Evolutionary conservation across 768 basidiomycete species (phyloP), one percentile per base, ranked within the genome.

Genomic region (Rhodotorula paludigena): DNA sequence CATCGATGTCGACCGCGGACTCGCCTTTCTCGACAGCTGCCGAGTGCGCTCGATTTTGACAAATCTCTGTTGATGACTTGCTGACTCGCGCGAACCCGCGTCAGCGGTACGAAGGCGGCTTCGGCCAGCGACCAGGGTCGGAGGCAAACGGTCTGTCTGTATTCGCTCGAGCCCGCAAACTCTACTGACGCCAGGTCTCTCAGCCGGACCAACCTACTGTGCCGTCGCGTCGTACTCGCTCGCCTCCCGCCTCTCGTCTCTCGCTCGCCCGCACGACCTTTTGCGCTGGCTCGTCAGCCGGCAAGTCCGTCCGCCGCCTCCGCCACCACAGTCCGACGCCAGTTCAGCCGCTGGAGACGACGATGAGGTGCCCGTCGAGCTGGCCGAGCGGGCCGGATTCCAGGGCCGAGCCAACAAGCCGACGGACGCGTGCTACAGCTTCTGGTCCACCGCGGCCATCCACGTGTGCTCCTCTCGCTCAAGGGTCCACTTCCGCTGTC

Each of bases 81-180:
- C 49, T 32, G 9, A 35, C 55, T 48, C 59, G 30, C 63, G 61
- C 15, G 6, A 41, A 20, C 52, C 6, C 47, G 23, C n/a, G n/a
- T n/a, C 71, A 97, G 93, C 86, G 87, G 5, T 90, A 92, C 75
- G 92, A 96, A 82, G 92, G 92, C 21, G 93, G 90, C 1, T 99
- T 89, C 73, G 91, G 90, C 0, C 89, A 92, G 75, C 81, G 84
- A 4, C 87, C 91, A 0, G 84, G 82, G 51, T 84, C 86, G 49
- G 94, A 99, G 79, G 87, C 92, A 7, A 86, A 92, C 78, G 92
- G 91, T 89, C 62, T 28, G 81, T 57, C 33, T 23, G 7, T 28
- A 6, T 35, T 33, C 36, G 0, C 10, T 28, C 15, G 2, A 8
- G 4, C 4, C 18, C 45, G 6, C 5, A 21, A n/a, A 15, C 32